Conservation (phyloP, 129 eudicot genomes). For the Centrapalus pauciflorus region DNA sequence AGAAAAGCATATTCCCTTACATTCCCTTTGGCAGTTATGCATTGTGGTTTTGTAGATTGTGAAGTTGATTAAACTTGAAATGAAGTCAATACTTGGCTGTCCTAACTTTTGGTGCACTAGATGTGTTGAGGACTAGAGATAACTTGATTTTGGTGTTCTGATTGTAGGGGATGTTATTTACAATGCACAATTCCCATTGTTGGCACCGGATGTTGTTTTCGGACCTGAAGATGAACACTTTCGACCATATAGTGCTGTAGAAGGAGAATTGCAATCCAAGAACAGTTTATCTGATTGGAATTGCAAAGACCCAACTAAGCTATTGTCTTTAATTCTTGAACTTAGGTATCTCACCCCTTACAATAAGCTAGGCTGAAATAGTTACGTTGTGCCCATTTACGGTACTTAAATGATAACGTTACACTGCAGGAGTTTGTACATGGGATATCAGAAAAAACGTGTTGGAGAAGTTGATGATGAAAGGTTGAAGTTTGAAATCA, state of each 20-base stretch:
- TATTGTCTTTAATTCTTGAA: constrained; percentile 59
- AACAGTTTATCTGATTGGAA: constrained; percentile 68
- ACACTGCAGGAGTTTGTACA: constrained; percentile 51
- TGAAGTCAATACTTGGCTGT: neutral
- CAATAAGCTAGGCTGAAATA: neutral
- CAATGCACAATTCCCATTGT: constrained; percentile 72
- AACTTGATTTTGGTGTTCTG: neutral
- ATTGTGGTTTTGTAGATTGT: neutral
- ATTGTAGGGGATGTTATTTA: constrained; percentile 84
- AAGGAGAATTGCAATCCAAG: constrained; percentile 32
- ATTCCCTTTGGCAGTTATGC: neutral
- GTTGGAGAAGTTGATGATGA: constrained; percentile 89
- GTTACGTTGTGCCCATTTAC: neutral
- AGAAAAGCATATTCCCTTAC: neutral
- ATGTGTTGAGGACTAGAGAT: neutral
- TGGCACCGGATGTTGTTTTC: constrained; percentile 76
- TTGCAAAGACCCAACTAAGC: constrained; percentile 66
- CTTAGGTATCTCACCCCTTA: constrained; percentile 48
- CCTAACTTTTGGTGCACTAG: neutral
- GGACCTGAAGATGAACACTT: constrained; percentile 84
- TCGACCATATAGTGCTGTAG: constrained; percentile 37
- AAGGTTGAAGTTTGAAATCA: constrained; percentile 78
- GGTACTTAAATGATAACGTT: neutral
- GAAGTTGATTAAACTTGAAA: neutral
- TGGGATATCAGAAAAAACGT: constrained; percentile 67